Evolutionary conservation across 768 basidiomycete genomes (phyloP).

Genomic region (Leccinum incarnatum): DNA sequence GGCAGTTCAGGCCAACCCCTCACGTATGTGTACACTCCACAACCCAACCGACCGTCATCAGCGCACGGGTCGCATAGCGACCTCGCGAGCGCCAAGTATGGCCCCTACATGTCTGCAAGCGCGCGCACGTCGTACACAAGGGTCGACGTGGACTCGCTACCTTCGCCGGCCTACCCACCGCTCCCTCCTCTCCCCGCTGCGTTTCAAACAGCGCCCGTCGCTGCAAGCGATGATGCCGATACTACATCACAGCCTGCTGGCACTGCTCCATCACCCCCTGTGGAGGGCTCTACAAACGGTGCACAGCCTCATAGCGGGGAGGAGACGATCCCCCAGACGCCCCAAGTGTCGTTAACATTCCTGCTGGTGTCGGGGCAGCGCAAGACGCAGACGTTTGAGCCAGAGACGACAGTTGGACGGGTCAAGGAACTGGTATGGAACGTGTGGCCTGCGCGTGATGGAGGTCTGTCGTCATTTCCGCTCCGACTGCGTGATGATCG

Average conservation of each 20-base stretch:
- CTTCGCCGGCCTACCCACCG: constrained; percentile 23
- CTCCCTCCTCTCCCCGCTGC: constrained; percentile 21
- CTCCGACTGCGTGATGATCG: constrained; percentile 12
- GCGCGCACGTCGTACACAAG: constrained; percentile 55
- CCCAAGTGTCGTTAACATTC: constrained; percentile 67
- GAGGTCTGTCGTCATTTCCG: constrained; percentile 41
- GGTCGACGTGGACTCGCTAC: constrained; percentile 38
- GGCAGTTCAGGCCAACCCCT: constrained; percentile 8
- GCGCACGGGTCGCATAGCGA: constrained; percentile 11
- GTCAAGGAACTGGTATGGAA: constrained; percentile 86
- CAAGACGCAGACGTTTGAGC: constrained; percentile 72
- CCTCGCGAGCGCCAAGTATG: constrained; percentile 1
- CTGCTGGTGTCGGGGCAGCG: constrained; percentile 67
- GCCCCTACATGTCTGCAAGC: constrained; percentile 38
- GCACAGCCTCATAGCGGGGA: constrained; percentile 8
- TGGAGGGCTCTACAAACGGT: not conserved
- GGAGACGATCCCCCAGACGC: constrained; percentile 49
- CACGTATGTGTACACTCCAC: constrained; percentile 2
- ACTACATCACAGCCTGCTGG: not conserved
- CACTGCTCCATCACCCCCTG: constrained; percentile 1
- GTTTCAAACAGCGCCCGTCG: constrained; percentile 2
- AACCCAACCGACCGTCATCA: constrained; percentile 22
- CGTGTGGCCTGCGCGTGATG: constrained; percentile 56
- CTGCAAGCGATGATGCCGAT: not conserved
- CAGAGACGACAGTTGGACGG: constrained; percentile 68